Percentiles rank a stretch among this genome's conserved stretches.
Conservation (phyloP, 768 basidiomycete genomes). For the Boletus huronensis region DNA sequence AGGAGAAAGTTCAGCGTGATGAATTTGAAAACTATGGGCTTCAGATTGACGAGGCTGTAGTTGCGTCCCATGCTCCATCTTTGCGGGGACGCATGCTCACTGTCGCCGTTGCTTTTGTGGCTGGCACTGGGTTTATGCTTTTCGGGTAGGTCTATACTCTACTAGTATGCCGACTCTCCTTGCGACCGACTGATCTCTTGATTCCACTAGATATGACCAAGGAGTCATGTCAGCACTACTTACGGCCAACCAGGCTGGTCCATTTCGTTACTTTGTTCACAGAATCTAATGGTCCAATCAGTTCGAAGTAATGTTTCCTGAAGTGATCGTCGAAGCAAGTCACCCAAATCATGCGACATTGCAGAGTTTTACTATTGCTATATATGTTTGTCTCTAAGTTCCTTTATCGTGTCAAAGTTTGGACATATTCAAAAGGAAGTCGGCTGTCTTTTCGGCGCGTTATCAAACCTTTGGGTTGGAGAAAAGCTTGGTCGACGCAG, state of each 20-base stretch:
- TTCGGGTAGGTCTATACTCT: not conserved
- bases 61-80: too few species aligned
- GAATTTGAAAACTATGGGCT: too few species aligned
- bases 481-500: not conserved
- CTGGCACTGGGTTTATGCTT: not conserved
- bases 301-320: not conserved
- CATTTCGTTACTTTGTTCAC: not conserved
- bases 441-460: not conserved
- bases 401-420: not conserved
- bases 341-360: not conserved
- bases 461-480: not conserved
- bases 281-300: not conserved
- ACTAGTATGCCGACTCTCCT: not conserved
- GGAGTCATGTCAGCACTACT: not conserved
- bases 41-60: too few species aligned
- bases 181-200: not conserved
- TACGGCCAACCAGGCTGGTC: not conserved
- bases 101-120: too few species aligned
- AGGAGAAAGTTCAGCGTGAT: too few species aligned
- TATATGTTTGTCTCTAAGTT: not conserved
- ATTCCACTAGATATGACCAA: not conserved
- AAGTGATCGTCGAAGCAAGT: not conserved
- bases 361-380: not conserved
- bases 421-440: not conserved
- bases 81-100: too few species aligned